Evolutionary conservation across 2,329 filamentous ascomycete genomes (phyloP), one percentile per base, ranked within the genome.

Genomic region (Colletotrichum orbiculare): DNA sequence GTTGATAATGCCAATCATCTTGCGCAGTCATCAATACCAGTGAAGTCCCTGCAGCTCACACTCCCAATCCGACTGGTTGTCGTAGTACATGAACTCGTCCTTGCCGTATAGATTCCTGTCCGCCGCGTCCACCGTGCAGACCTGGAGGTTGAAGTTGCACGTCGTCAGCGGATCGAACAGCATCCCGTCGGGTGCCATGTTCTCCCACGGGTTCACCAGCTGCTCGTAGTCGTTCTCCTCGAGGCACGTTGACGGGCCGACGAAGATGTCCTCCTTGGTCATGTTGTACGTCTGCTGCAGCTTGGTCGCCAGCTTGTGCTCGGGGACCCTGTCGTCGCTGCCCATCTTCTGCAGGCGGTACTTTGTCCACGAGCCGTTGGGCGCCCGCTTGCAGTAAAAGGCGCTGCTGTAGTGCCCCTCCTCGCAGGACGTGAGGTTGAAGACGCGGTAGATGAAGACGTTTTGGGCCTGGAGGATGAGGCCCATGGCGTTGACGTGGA

Each of bases 381-480:
- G 45, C 38, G 57, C 35, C 12, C 8, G 9, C 12, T 38, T 35
- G 17, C 59, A 62, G 2, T 17, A 3, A 11, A 46, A n/a, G 4
- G 53, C 53, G 8, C 12, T 8, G 17, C n/a, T 33, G 15, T 8
- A 25, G 25, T 25, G 25, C 4, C 25, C 25, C 25, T 25, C 33
- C 1, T 45, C 15, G 13, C 53, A 62, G 0, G 12, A 33, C 2
- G 59, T 62, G 10, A 9, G 10, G 1, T 62, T 62, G 6, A 57
- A 58, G 2, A 38, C 42, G 12, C 59, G 33, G 11, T 57, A 43
- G 8, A 62, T 35, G 13, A 49, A 62, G 2, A 50, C 39, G 7
- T 62, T 62, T 34, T 50, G 59, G 6, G 59, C 46, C 3, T 62
- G 59, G 53, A 62, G 13, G 2, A 62, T 17, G 3, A 41, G 4